Evolutionary conservation across 225 moss, liverwort and hornwort genomes (phyloP).

Genomic region (Marchantia paleacea): DNA sequence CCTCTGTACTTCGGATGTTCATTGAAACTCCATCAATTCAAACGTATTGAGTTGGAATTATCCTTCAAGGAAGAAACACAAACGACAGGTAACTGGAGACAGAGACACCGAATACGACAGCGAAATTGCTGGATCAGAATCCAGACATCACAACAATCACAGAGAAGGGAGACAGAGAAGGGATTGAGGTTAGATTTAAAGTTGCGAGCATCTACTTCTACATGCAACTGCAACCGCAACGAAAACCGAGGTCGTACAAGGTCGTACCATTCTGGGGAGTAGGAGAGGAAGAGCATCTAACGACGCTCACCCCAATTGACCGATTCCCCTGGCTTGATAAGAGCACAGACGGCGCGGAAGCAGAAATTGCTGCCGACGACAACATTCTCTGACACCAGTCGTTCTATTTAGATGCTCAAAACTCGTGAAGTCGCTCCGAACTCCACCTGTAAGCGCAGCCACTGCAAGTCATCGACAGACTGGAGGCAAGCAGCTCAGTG

Average conservation of each 20-base stretch:
- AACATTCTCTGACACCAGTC: too few species aligned
- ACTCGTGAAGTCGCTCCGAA: too few species aligned
- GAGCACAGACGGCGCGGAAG: not conserved
- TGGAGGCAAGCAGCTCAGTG: too few species aligned
- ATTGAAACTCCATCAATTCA: not conserved
- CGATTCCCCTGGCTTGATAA: not conserved
- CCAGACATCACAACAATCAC: not conserved
- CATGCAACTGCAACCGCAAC: not conserved
- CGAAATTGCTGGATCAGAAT: not conserved
- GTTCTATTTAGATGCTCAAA: too few species aligned
- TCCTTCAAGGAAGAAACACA: not conserved
- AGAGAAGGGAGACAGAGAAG: not conserved
- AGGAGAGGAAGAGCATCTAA: constrained; percentile 1
- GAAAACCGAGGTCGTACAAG: not conserved
- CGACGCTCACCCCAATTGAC: not conserved
- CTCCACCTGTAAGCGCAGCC: too few species aligned
- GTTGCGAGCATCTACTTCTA: not conserved
- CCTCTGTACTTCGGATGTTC: too few species aligned
- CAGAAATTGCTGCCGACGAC: not conserved
- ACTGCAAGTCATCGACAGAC: too few species aligned
- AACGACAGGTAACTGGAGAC: not conserved
- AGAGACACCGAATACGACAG: not conserved
- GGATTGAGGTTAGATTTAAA: not conserved
- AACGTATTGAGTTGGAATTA: not conserved
- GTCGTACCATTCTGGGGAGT: constrained; percentile 6